Base-by-base conservation (phyloP, 768 basidiomycete genomes). In the Trametes villosa region DNA sequence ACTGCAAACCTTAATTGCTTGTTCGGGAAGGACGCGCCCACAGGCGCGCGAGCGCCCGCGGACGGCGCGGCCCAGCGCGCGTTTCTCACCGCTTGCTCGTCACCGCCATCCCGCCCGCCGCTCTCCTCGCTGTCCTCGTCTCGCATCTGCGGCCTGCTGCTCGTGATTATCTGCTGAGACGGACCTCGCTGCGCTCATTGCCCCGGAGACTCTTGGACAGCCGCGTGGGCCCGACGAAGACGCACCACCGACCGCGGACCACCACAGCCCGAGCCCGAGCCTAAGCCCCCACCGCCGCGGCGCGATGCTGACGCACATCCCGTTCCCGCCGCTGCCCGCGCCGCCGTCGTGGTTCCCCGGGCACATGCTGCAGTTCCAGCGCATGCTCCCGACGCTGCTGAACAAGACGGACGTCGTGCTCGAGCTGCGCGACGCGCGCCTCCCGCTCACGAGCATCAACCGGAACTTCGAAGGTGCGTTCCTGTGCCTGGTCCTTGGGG, bases 301-400 rank as follows among this genome's bases (percentile, higher is more conserved):
- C n/a, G n/a, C 62, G 60, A 77, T 76, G 76, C 64, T 78, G 61
- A 68, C 70, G 46, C 66, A 65, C 66, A 66, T 81, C 48, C 71
- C 73, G 34, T 74, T 78, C 60, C 80, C 82, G 57, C 75, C 76
- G 56, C 81, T 94, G 24, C 86, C 90, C 44, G 75, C 78, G 46
- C 87, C 92, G 30, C 89, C 89, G 52, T 95, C 94, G 81, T 97
- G 94, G 94, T 96, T 89, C 77, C 93, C 93, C 26, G 95, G 95
- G 33, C 95, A 98, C 75, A 98, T 97, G 95, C 88, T 86, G 75
- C 85, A 87, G 68, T 96, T 96, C 72, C 83, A 87, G 42, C 82
- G 87, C 62, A 83, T 84, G 71, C 78, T 97, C 42, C 92, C 94
- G 20, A 76, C 82, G 20, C 78, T 94, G 59, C 82, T 98, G 41